phyloP scores from a whole-genome alignment of 768 basidiomycete genomes.

The Phlebiopsis flavidoalba region DNA sequence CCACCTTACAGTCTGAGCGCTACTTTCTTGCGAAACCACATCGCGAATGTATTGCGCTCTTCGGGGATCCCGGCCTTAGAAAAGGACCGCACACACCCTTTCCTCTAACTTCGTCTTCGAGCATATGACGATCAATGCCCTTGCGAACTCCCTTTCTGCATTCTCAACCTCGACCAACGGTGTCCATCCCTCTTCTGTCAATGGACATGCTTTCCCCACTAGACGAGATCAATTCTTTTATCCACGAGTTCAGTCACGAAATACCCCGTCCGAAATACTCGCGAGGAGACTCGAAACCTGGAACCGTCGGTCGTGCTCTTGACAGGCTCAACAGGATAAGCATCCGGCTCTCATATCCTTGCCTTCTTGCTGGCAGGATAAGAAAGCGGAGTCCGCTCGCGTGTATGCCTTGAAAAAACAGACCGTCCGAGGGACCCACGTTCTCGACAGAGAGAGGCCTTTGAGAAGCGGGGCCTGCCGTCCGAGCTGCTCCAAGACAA shows the following conservation, averaged over 20 bases:
- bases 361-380: neutral
- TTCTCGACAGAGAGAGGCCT: neutral
- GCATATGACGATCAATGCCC: neutral
- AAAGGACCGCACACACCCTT: neutral
- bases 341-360: slow-evolving; percentile 9
- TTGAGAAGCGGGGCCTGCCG: neutral
- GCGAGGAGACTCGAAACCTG: neutral
- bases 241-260: neutral
- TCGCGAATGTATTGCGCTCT: slow-evolving; percentile 7
- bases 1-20: slow-evolving; percentile 6
- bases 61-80: neutral
- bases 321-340: slow-evolving; percentile 8
- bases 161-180: neutral
- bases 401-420: slow-evolving; percentile 5
- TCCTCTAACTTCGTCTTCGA: slow-evolving; percentile 7
- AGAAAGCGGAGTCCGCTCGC: neutral
- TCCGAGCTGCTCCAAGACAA: neutral
- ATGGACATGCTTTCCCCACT: neutral
- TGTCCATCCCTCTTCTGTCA: no score
- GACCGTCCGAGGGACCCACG: neutral
- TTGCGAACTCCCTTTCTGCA: neutral
- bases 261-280: neutral
- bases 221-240: neutral
- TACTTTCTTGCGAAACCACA: slow-evolving; percentile 11
- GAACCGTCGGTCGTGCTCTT: slow-evolving; percentile 4